Evolutionary conservation across 257 asterid species (phyloP), one percentile per base, ranked within the genome.

Genomic region (Solanum ossicruentum): DNA sequence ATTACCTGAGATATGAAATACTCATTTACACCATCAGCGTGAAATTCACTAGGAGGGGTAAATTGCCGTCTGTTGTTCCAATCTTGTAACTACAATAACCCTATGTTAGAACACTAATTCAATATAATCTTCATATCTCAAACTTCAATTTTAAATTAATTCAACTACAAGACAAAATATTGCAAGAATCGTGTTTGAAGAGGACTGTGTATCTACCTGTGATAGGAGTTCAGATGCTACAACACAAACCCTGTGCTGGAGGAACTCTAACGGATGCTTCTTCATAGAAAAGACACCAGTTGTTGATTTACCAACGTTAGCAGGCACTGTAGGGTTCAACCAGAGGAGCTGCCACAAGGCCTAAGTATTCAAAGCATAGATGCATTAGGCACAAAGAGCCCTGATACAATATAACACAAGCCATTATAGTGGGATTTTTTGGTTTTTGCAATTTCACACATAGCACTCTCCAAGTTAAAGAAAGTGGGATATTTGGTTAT

Each of bases 51-150:
- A 26, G 98, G 98, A 88, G 94, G 86, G 77, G 95, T 91, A 88
- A 97, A 97, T 83, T 97, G 97, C 45, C 95, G 91, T 88, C 99
- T 91, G 89, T 94, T 95, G 86, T 97, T 97, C 99, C 99, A 97
- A 87, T 95, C 98, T 94, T 97, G 98, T 91, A 97, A 88, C 99
- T 97, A 86, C 70, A 90, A 79, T 79, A 67, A 79, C 12, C 13
- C 20, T 56, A 83, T 39, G 85, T 85, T 18, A 89, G 85, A 43
- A 82, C n/a, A 41, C 3, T 61, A 84, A 67, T 32, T 32, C 61
- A 45, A 86, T 23, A 73, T 80, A 78, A 21, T 56, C n/a, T 47
- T 83, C 15, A 83, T 23, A 49, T 49, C 56, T 43, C 71, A 81
- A 21, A 58, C 84, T 72, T 61, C 11, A 81, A 71, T 23, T 75